These are phyloP conservation scores for Exobasidium rhododendri DNA, from an alignment of 1,284 basidiomycete species.

Conservation along the genomic window DNA sequence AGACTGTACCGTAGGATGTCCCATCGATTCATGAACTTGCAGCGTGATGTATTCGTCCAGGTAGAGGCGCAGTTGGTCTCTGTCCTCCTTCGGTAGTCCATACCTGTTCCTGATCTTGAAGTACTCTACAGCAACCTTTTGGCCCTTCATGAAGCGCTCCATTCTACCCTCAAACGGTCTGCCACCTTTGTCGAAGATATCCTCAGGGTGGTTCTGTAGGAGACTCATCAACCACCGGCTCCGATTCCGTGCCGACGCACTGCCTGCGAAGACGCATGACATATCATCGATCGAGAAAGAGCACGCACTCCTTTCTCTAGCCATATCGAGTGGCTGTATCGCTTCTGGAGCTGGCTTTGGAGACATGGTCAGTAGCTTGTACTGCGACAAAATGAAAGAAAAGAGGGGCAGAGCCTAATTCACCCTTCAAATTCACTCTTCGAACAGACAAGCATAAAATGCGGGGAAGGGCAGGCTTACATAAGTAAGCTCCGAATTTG, in stretches of 20 bases:
- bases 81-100: constrained; percentile 38
- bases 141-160: constrained; percentile 35
- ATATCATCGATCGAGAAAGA: constrained; percentile 34
- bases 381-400: neutral
- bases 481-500: too few species aligned
- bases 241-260: constrained; percentile 26
- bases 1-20: constrained; percentile 30
- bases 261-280: constrained; percentile 39
- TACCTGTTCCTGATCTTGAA: constrained; percentile 37
- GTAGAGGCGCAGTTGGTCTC: constrained; percentile 34
- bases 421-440: too few species aligned
- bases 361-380: neutral
- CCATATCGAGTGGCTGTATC: constrained; percentile 30
- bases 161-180: constrained; percentile 37
- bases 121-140: constrained; percentile 33
- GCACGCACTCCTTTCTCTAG: constrained; percentile 27
- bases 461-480: too few species aligned
- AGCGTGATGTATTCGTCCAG: constrained; percentile 41
- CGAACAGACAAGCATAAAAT: too few species aligned
- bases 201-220: constrained; percentile 30
- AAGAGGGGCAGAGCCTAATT: too few species aligned
- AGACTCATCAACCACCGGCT: constrained; percentile 34
- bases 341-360: constrained; percentile 22
- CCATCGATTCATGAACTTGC: constrained; percentile 42
- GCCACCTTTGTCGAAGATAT: constrained; percentile 32